Conservation (phyloP, 164 flowering plant species). For the Chimonanthus praecox region DNA sequence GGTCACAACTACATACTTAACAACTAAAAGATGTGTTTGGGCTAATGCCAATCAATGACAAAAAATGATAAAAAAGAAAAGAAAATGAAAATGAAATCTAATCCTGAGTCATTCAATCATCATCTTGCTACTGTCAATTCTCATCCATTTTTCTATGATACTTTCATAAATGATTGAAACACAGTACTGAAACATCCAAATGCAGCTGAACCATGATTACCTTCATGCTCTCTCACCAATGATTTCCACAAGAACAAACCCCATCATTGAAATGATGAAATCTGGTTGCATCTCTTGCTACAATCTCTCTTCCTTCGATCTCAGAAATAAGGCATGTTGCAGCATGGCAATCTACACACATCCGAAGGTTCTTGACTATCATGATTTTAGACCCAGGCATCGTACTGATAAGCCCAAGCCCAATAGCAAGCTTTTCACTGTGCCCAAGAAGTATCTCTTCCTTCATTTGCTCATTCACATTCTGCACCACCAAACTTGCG, state of each 20-base stretch:
- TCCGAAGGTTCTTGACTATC: slow-evolving; percentile 43
- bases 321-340: slow-evolving; percentile 28
- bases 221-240: slow-evolving; percentile 24
- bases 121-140: too few species aligned
- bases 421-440: slow-evolving; percentile 46
- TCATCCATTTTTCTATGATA: too few species aligned
- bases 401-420: slow-evolving; percentile 34
- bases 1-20: too few species aligned
- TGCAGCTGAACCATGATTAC: background rate
- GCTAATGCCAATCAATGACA: too few species aligned
- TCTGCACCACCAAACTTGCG: slow-evolving; percentile 34
- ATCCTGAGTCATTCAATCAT: too few species aligned
- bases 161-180: too few species aligned
- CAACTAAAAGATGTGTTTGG: too few species aligned
- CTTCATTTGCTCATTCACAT: slow-evolving; percentile 32
- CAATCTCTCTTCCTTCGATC: slow-evolving; percentile 35
- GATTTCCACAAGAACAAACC: slow-evolving; percentile 35
- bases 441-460: slow-evolving; percentile 36
- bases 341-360: slow-evolving; percentile 39
- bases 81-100: too few species aligned
- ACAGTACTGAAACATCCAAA: background rate
- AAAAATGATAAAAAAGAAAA: too few species aligned
- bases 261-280: slow-evolving; percentile 45
- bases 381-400: slow-evolving; percentile 22
- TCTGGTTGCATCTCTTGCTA: slow-evolving; percentile 39